Evolutionary conservation across 345 rosid genomes (phyloP).

Genomic region (Capsella bursapastoris): DNA sequence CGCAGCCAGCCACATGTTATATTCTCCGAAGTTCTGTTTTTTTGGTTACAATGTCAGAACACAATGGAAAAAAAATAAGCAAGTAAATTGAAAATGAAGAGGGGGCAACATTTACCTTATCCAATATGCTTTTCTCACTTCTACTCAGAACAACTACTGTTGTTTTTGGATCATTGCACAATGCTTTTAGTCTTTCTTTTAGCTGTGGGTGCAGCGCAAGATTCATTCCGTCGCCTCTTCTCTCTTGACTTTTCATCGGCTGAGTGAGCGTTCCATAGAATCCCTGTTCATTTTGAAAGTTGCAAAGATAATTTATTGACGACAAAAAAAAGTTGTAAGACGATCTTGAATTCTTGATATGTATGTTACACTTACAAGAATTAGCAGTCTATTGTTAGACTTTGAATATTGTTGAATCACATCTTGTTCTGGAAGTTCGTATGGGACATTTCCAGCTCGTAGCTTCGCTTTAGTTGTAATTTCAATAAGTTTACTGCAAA

Average conservation of each 20-base stretch:
- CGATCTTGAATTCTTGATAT: not conserved
- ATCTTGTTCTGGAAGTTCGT: conserved; percentile 64
- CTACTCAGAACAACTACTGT: conserved; percentile 91
- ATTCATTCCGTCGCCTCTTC: conserved; percentile 80
- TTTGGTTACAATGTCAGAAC: conserved; percentile 18
- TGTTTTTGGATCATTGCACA: conserved; percentile 76
- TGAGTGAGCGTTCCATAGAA: conserved; percentile 89
- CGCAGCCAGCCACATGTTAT: conserved; percentile 89
- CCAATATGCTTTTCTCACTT: conserved; percentile 67
- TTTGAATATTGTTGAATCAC: conserved; percentile 66
- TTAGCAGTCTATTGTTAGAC: conserved; percentile 76
- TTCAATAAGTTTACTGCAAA: conserved; percentile 79
- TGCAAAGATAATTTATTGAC: not conserved
- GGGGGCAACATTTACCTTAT: conserved; percentile 55
- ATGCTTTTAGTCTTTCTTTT: conserved; percentile 55
- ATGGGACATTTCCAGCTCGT: conserved; percentile 71
- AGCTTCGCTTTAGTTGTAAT: conserved; percentile 77
- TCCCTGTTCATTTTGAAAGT: conserved; percentile 57
- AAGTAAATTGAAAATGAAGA: not conserved
- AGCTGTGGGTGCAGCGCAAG: conserved; percentile 83
- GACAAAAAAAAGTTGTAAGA: not conserved
- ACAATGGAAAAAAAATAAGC: not conserved
- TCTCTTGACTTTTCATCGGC: conserved; percentile 67
- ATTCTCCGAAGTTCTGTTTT: conserved; percentile 75
- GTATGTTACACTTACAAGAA: conserved; percentile 59